Evolutionary conservation across 2,329 filamentous ascomycete species (phyloP), one percentile per base, ranked within the genome.

Genomic region (Blastomyces gilchristii): DNA sequence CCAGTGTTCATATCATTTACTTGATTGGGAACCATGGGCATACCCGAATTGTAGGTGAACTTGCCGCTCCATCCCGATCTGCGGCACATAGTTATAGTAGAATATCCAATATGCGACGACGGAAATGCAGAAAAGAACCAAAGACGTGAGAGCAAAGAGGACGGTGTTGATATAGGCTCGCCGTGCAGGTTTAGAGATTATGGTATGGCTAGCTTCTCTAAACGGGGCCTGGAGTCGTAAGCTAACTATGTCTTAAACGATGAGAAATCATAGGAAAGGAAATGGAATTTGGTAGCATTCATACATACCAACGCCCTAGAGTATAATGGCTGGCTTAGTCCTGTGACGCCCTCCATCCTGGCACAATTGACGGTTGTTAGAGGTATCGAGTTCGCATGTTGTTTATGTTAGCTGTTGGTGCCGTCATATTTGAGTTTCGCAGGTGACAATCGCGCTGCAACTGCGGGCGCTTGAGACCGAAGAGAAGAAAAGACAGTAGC

Each of bases 41-140:
- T 78, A 81, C 77, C 84, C 83, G 74, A 85, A 89, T 73, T 89
- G 85, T 25, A 90, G 76, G 75, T 89, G 84, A 8, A 89, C 79
- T 5, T 80, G 77, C n/a, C 82, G 79, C 65, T 81, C 77, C 65
- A 89, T 80, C 62, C 85, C 83, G 67, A 87, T 83, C 61, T 84
- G 81, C 0, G 87, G 87, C 28, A 90, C 83, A 75, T 86, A 89
- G 65, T 81, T 82, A 73, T 82, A 81, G 77, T 90, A 90, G 76
- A 90, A 89, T 22, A 86, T 75, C 45, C 79, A 78, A 71, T 89
- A 90, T 43, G 85, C 85, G 49, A 83, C 70, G 7, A 81, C 75
- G 6, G 87, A 85, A 25, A 85, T 73, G 47, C 77, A 79, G 53
- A 88, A 75, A 60, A 90, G 80, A 50, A 82, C 67, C 18, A 81